Evolutionary conservation across 176 grass and related monocot genomes (phyloP).

Genomic region (Avena atlantica): DNA sequence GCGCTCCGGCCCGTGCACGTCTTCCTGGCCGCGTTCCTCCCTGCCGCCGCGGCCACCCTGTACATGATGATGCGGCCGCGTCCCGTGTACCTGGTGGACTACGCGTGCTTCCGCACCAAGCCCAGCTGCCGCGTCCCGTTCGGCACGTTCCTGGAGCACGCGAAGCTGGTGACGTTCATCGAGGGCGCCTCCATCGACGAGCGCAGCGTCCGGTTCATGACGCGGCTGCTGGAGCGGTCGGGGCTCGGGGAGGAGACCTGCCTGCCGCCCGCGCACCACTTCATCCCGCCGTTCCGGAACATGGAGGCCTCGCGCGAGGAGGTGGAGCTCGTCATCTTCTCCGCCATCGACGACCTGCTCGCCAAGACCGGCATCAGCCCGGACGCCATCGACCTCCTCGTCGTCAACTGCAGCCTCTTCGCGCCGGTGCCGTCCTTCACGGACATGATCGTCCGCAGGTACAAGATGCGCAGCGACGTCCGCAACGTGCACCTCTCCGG

Average conservation of each 20-base stretch:
- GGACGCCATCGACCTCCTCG: slow-evolving; percentile 65
- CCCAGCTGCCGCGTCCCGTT: slow-evolving; percentile 65
- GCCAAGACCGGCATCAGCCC: slow-evolving; percentile 47
- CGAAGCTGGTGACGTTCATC: slow-evolving; percentile 55
- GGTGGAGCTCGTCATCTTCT: slow-evolving; percentile 70
- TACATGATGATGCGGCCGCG: slow-evolving; percentile 66
- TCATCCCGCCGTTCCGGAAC: slow-evolving; percentile 66
- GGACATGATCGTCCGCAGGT: slow-evolving; percentile 69
- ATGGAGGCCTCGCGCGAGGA: slow-evolving; percentile 59
- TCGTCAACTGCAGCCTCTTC: slow-evolving; percentile 95
- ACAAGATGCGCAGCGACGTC: slow-evolving; percentile 65
- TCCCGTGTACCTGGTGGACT: slow-evolving; percentile 69
- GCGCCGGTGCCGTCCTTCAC: slow-evolving; percentile 66
- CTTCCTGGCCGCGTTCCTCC: slow-evolving; percentile 41
- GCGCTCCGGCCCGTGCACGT: slow-evolving; percentile 46
- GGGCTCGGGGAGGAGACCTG: slow-evolving; percentile 70
- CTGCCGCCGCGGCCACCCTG: slow-evolving; percentile 39
- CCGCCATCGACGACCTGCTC: slow-evolving; percentile 61
- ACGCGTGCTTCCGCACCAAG: slow-evolving; percentile 67
- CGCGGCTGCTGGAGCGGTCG: slow-evolving; percentile 51
- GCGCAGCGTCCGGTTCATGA: slow-evolving; percentile 56
- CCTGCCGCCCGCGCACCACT: slow-evolving; percentile 54
- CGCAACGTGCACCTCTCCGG: slow-evolving; percentile 70
- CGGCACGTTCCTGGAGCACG: slow-evolving; percentile 76
- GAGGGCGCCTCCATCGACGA: slow-evolving; percentile 58